Conservation (phyloP, 2,329 filamentous ascomycete genomes). For the Lasiodiplodia theobromae region DNA sequence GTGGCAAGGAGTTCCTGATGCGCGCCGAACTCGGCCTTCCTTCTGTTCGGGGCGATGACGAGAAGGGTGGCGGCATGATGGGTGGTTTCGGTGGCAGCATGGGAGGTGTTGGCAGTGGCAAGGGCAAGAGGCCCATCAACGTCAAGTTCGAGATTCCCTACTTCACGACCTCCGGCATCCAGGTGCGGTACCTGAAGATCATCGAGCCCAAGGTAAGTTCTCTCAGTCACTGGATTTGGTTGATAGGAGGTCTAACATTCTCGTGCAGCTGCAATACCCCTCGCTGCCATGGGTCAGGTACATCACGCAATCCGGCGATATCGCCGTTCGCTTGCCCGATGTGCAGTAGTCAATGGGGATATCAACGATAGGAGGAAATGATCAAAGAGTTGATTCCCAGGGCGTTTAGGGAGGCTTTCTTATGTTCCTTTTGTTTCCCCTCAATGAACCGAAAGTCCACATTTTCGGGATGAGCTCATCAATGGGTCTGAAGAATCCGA, state of each 20-base stretch:
- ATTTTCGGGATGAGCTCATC: not conserved
- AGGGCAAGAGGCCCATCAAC: constrained; percentile 94
- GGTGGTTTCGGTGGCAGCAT: constrained; percentile 96
- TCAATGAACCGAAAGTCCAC: not conserved
- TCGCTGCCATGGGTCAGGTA: constrained; percentile 98
- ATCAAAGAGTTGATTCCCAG: not conserved
- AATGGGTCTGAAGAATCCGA: not conserved
- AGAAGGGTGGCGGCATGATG: constrained; percentile 96
- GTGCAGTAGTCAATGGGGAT: constrained; percentile 63
- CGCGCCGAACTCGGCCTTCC: constrained; percentile 93
- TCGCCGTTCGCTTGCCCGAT: constrained; percentile 93
- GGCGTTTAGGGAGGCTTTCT: not conserved
- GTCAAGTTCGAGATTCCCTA: constrained; percentile 99
- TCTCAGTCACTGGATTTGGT: not conserved
- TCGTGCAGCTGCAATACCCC: constrained; percentile 86
- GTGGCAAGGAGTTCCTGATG: constrained; percentile 99
- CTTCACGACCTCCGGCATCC: constrained; percentile 99
- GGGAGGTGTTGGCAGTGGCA: constrained; percentile 81
- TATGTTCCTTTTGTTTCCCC: not conserved
- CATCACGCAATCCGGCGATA: constrained; percentile 97
- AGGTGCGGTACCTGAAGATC: constrained; percentile 98
- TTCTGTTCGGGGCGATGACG: constrained; percentile 92
- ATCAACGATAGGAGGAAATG: not conserved
- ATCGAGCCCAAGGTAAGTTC: constrained; percentile 92
- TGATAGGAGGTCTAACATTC: not conserved